phyloP scores from a whole-genome alignment of 345 rosid species.

The Aquilaria malaccensis region DNA sequence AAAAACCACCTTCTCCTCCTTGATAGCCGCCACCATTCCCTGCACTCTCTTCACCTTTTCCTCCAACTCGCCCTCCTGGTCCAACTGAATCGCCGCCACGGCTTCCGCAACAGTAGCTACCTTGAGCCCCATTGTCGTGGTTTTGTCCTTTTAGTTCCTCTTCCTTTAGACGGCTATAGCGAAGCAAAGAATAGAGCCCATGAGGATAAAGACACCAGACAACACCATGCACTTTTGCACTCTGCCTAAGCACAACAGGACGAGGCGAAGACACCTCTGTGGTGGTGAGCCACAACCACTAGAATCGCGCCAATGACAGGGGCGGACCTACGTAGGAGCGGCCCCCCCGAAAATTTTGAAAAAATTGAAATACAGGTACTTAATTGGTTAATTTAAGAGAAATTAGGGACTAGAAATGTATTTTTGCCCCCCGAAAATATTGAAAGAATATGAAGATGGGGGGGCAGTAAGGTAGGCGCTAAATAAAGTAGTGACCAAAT shows the following conservation, averaged over 20 bases:
- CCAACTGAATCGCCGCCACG: constrained; percentile 51
- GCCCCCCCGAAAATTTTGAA: too few species aligned
- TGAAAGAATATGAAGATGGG: too few species aligned
- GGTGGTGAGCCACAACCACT: constrained; percentile 17
- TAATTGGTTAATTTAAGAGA: too few species aligned
- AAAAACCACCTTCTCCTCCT: too few species aligned
- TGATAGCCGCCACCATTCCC: constrained; percentile 40
- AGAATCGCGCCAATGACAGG: too few species aligned
- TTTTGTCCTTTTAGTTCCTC: constrained; percentile 24
- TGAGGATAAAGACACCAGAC: constrained; percentile 37
- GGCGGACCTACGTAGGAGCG: too few species aligned
- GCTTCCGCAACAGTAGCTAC: constrained; percentile 37
- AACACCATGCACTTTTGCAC: constrained; percentile 40
- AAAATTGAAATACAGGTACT: too few species aligned
- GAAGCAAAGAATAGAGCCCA: constrained; percentile 48
- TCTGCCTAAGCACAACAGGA: constrained; percentile 31
- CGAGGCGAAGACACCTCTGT: constrained; percentile 38
- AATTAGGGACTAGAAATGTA: too few species aligned
- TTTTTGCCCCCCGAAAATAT: too few species aligned
- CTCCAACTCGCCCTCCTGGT: constrained; percentile 71
- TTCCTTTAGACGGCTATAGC: constrained; percentile 41
- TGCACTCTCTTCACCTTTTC: constrained; percentile 71
- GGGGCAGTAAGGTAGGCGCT: too few species aligned
- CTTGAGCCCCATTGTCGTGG: constrained; percentile 21
- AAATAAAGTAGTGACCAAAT: too few species aligned